Percentiles rank a stretch among this genome's conserved stretches.
Evolutionary conservation across 192 early-diverging fungal genomes (phyloP).

Genomic region (Backusella circina): DNA sequence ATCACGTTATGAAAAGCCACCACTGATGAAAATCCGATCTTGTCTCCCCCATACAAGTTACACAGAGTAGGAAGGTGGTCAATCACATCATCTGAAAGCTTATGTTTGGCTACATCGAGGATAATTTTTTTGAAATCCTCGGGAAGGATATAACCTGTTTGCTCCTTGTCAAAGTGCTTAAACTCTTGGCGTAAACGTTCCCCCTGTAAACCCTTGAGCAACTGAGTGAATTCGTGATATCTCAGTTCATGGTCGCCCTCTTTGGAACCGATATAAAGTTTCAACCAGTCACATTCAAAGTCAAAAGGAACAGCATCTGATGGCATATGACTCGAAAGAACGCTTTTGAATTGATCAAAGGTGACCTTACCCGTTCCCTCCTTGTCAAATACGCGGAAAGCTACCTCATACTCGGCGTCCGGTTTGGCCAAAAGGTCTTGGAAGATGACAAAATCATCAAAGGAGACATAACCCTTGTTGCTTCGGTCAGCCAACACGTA

Average conservation of each 20-base stretch:
- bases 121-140: conserved; percentile 61
- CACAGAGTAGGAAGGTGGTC: conserved; percentile 58
- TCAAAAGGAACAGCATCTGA: conserved; percentile 61
- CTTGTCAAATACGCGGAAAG: conserved; percentile 63
- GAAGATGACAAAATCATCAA: conserved; percentile 63
- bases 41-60: conserved; percentile 51
- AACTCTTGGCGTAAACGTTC: conserved; percentile 71
- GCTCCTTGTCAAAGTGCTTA: conserved; percentile 63
- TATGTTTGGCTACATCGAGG: conserved; percentile 59
- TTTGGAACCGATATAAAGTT: conserved; percentile 60
- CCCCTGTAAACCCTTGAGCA: conserved; percentile 65
- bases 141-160: conserved; percentile 55
- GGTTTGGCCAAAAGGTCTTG: conserved; percentile 57
- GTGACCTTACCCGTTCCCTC: conserved; percentile 58
- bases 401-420: conserved; percentile 72
- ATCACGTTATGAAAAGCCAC: conserved; percentile 61
- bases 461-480: conserved; percentile 44
- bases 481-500: conserved; percentile 57
- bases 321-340: conserved; percentile 49
- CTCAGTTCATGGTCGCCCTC: conserved; percentile 51
- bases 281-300: conserved; percentile 72
- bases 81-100: conserved; percentile 59
- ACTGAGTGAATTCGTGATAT: conserved; percentile 68
- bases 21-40: conserved; percentile 63
- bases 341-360: conserved; percentile 64